Conservation (phyloP, 2,329 filamentous ascomycete genomes). For the Lasiodiplodia hormozganensis region DNA sequence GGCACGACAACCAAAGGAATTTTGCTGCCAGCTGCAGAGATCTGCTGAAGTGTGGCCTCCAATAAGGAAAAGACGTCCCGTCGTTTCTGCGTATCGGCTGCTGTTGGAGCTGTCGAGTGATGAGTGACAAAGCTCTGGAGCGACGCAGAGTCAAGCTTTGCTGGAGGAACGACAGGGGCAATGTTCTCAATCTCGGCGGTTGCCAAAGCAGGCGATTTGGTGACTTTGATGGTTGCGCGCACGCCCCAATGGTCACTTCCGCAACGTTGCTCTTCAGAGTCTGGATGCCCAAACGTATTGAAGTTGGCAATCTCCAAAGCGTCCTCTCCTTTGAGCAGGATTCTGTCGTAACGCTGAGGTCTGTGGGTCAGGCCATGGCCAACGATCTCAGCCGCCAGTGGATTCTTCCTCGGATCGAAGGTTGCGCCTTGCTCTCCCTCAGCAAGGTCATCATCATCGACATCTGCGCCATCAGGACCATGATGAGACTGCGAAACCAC, state of each 20-base stretch:
- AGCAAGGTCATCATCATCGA: conserved; percentile 51
- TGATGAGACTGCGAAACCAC: conserved; percentile 46
- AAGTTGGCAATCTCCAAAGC: conserved; percentile 54
- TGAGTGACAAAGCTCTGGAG: conserved; percentile 50
- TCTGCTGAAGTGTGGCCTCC: conserved; percentile 51
- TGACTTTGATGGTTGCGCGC: conserved; percentile 39
- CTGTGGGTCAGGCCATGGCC: conserved; percentile 64
- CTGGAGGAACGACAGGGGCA: neutral
- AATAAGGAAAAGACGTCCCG: conserved; percentile 56
- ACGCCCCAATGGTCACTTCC: conserved; percentile 64
- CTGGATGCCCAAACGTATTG: conserved; percentile 64
- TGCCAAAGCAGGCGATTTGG: neutral
- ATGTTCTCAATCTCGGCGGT: neutral
- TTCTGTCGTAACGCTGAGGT: conserved; percentile 71
- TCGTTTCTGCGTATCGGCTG: conserved; percentile 52
- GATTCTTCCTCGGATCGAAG: conserved; percentile 66
- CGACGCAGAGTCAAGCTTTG: conserved; percentile 35
- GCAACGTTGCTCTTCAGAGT: conserved; percentile 33
- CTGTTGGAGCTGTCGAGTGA: conserved; percentile 55
- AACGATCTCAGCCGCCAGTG: conserved; percentile 60
- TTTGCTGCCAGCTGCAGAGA: conserved; percentile 32
- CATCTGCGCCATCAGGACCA: neutral
- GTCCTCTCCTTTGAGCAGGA: conserved; percentile 59
- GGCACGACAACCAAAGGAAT: conserved; percentile 61
- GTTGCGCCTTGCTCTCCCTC: conserved; percentile 69